phyloP scores from a whole-genome alignment of 2,329 filamentous ascomycete genomes.

The Fusarium sp. region DNA sequence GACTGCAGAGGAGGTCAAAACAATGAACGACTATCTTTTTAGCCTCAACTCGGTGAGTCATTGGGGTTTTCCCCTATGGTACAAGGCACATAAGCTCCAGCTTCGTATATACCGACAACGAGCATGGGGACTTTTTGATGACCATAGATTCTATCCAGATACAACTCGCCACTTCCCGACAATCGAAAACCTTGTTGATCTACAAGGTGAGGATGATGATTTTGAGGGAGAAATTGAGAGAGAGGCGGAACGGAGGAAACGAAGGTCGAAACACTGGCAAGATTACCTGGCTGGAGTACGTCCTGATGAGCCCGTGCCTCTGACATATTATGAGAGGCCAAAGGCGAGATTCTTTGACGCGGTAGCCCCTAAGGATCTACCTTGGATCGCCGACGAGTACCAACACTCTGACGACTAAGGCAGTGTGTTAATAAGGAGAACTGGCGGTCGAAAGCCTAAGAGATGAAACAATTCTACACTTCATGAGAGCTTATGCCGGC shows the following conservation, averaged over 20 bases:
- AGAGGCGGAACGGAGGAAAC: too few relatives aligned
- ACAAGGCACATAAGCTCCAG: neutral
- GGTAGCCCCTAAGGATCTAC: neutral
- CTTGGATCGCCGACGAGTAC: too few relatives aligned
- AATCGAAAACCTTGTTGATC: neutral
- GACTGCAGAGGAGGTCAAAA: too few relatives aligned
- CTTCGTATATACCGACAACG: conserved; percentile 8
- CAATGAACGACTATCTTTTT: too few relatives aligned
- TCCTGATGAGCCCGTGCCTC: neutral
- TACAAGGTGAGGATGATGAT: too few relatives aligned
- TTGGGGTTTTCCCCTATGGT: too few relatives aligned
- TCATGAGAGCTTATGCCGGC: neutral
- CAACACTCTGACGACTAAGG: too few relatives aligned
- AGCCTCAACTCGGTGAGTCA: too few relatives aligned
- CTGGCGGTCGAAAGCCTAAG: neutral
- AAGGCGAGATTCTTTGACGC: neutral
- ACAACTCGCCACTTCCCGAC: neutral
- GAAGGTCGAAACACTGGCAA: neutral
- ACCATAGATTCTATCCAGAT: neutral
- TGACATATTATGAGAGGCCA: rapidly evolving
- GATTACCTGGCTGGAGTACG: neutral
- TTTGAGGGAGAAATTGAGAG: too few relatives aligned
- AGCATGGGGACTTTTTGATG: conserved; percentile 27
- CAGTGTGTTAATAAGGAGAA: neutral
- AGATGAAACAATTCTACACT: neutral